Conservation (phyloP, 129 eudicot species). For the Flaveria bidentis region DNA sequence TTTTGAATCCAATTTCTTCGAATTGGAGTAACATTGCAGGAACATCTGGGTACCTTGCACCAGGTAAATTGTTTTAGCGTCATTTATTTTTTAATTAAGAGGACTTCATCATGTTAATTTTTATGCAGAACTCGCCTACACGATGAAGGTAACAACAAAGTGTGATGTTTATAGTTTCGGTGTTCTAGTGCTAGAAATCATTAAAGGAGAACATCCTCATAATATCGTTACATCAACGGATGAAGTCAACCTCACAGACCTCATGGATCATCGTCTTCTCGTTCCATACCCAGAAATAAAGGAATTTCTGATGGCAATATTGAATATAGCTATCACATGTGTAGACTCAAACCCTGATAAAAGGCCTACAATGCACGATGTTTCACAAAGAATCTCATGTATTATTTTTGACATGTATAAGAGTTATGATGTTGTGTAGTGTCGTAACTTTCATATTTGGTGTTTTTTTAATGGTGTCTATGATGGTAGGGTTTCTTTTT, state of each 20-base stretch:
- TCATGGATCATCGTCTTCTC: conserved; percentile 25
- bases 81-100: background rate
- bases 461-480: too few species aligned
- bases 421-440: background rate
- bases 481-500: too few species aligned
- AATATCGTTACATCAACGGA: conserved; percentile 1
- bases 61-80: conserved; percentile 17
- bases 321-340: conserved; percentile 26
- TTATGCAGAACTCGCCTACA: conserved; percentile 27
- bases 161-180: conserved; percentile 32
- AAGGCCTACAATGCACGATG: conserved; percentile 28
- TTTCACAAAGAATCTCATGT: background rate
- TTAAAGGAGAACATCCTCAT: conserved; percentile 30
- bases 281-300: background rate
- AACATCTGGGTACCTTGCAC: conserved; percentile 41
- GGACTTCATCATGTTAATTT: too few species aligned
- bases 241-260: conserved; percentile 1
- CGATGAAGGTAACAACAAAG: conserved; percentile 21
- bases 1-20: conserved; percentile 24
- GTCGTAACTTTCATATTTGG: background rate
- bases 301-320: background rate
- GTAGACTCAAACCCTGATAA: conserved; percentile 20
- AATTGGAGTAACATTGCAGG: conserved; percentile 36
- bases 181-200: conserved; percentile 17
- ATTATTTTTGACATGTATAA: background rate